A percentile compares a stretch with the other conserved stretches of the same genome.
Evolutionary conservation across 129 eudicot species (phyloP).

Genomic region (Tagetes erecta): DNA sequence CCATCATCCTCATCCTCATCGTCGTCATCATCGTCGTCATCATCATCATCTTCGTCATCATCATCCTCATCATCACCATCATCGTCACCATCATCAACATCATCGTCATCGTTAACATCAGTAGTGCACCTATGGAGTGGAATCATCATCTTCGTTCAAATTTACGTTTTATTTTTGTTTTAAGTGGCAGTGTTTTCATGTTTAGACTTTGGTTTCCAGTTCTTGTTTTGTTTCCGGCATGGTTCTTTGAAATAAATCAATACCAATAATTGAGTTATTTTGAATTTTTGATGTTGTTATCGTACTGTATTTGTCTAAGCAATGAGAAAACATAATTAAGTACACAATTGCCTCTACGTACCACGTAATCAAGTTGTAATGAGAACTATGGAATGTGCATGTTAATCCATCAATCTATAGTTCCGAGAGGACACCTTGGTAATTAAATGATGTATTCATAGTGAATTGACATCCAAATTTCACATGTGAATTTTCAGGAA

Average conservation of each 20-base stretch:
- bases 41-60: neutral
- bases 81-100: neutral
- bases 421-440: too few relatives aligned
- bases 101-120: neutral
- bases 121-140: neutral
- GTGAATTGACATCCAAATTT: too few relatives aligned
- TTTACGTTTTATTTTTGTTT: neutral
- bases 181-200: neutral
- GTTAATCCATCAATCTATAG: neutral
- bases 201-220: neutral
- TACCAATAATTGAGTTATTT: neutral
- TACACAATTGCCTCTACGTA: neutral
- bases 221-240: neutral
- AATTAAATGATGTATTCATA: too few relatives aligned
- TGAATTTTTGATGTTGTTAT: neutral
- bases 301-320: neutral
- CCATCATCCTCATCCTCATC: neutral
- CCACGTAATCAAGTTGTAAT: neutral
- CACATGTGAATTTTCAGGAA: too few relatives aligned
- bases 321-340: neutral
- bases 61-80: neutral
- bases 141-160: slow-evolving; percentile 3
- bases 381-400: neutral
- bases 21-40: neutral
- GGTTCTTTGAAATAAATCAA: neutral